These are phyloP conservation scores for Thamnidium elegans DNA, from an alignment of 192 early-diverging fungal species.

Conservation along the genomic window DNA sequence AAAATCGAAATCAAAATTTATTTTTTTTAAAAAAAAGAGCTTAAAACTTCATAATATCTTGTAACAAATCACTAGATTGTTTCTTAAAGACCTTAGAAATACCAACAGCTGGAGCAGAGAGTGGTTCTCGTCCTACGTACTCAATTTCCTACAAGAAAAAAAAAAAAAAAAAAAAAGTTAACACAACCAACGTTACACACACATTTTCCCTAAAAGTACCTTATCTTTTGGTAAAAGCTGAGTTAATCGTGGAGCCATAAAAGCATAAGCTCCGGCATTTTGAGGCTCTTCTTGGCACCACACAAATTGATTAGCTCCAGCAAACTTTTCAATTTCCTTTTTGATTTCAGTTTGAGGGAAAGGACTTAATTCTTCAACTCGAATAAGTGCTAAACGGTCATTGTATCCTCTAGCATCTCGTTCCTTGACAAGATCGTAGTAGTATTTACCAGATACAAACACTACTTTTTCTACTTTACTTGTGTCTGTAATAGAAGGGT, in stretches of 20 bases:
- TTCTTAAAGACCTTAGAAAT: conserved; percentile 65
- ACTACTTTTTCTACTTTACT: conserved; percentile 63
- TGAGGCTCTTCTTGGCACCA: conserved; percentile 94
- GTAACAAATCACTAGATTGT: conserved; percentile 51
- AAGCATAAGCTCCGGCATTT: conserved; percentile 87
- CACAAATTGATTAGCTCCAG: conserved; percentile 53
- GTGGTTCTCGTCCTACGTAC: conserved; percentile 72
- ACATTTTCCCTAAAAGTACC: conserved; percentile 27
- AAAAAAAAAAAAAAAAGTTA: background rate
- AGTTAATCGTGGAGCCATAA: conserved; percentile 81
- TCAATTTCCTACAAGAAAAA: conserved; percentile 34
- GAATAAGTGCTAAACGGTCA: conserved; percentile 72
- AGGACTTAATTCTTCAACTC: conserved; percentile 90
- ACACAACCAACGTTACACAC: background rate
- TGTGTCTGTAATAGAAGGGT: conserved; percentile 46
- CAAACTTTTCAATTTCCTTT: conserved; percentile 61
- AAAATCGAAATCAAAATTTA: too few species aligned
- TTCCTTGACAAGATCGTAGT: conserved; percentile 89
- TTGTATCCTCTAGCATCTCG: conserved; percentile 54
- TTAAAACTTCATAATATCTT: conserved; percentile 17
- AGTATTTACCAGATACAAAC: conserved; percentile 90
- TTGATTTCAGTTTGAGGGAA: conserved; percentile 76
- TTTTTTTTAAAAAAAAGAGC: too few species aligned
- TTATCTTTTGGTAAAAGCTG: conserved; percentile 62
- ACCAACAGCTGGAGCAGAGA: conserved; percentile 81